phyloP scores from a whole-genome alignment of 2,329 filamentous ascomycete genomes.

The Boeremia lycopersici region DNA sequence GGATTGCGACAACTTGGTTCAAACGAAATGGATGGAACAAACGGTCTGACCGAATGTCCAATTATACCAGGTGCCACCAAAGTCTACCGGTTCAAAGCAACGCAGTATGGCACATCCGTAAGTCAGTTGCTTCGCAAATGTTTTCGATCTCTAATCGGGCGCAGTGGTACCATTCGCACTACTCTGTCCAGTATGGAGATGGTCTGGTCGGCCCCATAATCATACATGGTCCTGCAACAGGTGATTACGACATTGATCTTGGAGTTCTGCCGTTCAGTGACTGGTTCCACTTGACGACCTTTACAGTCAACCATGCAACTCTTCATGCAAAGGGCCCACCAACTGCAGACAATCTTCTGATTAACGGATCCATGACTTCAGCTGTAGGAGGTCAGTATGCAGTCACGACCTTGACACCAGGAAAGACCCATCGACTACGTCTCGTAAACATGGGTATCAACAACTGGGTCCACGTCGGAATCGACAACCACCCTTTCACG shows the following conservation, averaged over 20 bases:
- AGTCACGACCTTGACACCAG: constrained; percentile 43
- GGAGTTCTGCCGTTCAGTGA: constrained; percentile 50
- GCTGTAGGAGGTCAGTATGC: constrained; percentile 39
- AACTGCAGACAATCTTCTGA: constrained; percentile 54
- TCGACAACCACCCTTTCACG: constrained; percentile 49
- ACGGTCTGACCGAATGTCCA: constrained; percentile 67
- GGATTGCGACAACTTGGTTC: constrained; percentile 53
- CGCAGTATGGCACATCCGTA: constrained; percentile 44
- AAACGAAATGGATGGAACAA: constrained; percentile 53
- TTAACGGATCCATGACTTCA: constrained; percentile 62
- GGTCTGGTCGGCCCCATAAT: constrained; percentile 51
- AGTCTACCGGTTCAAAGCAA: constrained; percentile 43
- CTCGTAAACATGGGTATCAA: constrained; percentile 49
- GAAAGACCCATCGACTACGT: constrained; percentile 53
- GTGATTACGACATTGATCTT: constrained; percentile 52
- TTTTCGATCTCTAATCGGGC: constrained; percentile 47
- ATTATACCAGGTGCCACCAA: constrained; percentile 62
- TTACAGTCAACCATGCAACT: constrained; percentile 40
- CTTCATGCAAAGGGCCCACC: constrained; percentile 49
- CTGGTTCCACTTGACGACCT: constrained; percentile 36
- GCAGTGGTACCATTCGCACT: constrained; percentile 55
- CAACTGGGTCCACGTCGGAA: constrained; percentile 29
- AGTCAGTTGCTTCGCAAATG: constrained; percentile 36
- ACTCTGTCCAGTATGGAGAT: constrained; percentile 49
- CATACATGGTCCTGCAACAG: constrained; percentile 49